A percentile compares a stretch with the other conserved stretches of the same genome.
phyloP scores from a whole-genome alignment of 768 basidiomycete species.

The Amanita molliuscula region DNA sequence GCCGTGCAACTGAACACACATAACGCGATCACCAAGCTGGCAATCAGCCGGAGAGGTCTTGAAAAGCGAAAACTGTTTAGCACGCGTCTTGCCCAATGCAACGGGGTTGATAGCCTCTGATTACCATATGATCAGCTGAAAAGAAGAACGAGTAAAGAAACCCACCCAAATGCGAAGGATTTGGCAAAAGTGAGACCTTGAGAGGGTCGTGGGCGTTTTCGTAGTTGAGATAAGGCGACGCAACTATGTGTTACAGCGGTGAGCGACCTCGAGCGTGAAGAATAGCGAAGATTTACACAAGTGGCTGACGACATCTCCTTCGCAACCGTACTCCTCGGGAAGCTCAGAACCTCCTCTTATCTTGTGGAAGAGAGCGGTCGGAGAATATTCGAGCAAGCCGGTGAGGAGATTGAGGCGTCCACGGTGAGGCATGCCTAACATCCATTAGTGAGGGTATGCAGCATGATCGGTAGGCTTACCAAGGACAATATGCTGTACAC shows the following conservation, averaged over 20 bases:
- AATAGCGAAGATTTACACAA: constrained; percentile 30
- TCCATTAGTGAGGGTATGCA: background rate
- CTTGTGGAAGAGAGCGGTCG: constrained; percentile 74
- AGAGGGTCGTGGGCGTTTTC: constrained; percentile 35
- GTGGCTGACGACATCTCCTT: constrained; percentile 87
- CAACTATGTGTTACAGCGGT: constrained; percentile 25
- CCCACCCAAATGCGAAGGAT: constrained; percentile 67
- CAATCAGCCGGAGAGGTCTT: constrained; percentile 49
- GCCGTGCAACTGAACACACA: constrained; percentile 88
- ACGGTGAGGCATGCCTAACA: constrained; percentile 71
- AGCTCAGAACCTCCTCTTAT: constrained; percentile 72
- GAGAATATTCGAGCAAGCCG: constrained; percentile 58
- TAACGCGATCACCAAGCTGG: constrained; percentile 56
- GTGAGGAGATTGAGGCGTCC: constrained; percentile 82
- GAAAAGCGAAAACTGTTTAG: constrained; percentile 79
- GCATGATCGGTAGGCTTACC: constrained; percentile 14
- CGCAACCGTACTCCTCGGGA: constrained; percentile 53
- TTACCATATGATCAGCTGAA: background rate
- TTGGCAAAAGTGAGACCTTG: constrained; percentile 71
- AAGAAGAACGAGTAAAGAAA: background rate
- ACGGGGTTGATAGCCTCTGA: constrained; percentile 83
- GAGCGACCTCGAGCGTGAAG: background rate
- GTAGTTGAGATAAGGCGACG: constrained; percentile 57
- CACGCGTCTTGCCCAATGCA: constrained; percentile 82
- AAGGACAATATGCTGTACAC: constrained; percentile 61